phyloP scores from a whole-genome alignment of 306 rosid genomes.

The Mimosa pudica region DNA sequence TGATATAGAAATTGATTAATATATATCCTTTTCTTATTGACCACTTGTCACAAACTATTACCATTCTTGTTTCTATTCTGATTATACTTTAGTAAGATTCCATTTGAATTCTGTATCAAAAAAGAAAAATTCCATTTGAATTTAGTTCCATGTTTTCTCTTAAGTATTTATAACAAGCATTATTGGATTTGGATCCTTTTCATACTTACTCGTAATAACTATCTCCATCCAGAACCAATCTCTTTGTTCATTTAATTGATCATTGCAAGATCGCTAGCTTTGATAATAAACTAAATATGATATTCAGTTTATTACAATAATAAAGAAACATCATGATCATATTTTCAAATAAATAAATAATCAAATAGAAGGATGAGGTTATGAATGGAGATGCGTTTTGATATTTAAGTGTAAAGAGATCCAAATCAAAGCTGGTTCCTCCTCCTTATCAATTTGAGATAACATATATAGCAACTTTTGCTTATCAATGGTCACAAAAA shows the following conservation, averaged over 20 bases:
- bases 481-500: background rate
- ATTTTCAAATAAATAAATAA: no score
- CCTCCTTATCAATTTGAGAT: background rate
- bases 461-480: background rate
- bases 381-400: background rate
- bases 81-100: background rate
- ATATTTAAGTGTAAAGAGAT: background rate
- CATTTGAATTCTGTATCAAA: background rate
- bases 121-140: background rate
- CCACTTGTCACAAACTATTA: background rate
- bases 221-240: background rate
- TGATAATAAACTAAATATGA: no score
- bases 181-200: background rate
- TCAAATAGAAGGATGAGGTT: background rate
- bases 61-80: background rate
- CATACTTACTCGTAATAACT: background rate
- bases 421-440: background rate
- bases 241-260: no score
- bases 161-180: background rate
- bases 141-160: background rate
- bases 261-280: no score
- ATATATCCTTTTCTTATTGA: background rate
- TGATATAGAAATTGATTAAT: background rate
- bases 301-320: background rate
- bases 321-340: background rate